Percentiles rank a stretch among this genome's conserved stretches.
Conservation (phyloP, 495 filamentous ascomycete genomes). For the Talaromyces liani region DNA sequence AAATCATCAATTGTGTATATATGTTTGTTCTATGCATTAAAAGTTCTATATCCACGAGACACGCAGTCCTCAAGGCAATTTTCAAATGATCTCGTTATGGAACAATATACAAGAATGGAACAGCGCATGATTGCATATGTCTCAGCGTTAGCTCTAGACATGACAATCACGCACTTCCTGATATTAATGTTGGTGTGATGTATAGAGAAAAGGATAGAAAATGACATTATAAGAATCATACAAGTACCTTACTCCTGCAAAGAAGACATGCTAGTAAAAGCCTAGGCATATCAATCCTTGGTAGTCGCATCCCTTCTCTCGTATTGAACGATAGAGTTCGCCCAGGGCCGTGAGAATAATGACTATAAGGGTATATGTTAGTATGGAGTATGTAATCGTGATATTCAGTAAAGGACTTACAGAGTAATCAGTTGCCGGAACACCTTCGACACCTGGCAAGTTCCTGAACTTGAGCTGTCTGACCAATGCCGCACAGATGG, state of each 20-base stretch:
- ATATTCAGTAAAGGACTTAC: constrained; percentile 34
- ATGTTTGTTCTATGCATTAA: background rate
- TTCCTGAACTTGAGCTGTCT: constrained; percentile 69
- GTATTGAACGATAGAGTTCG: constrained; percentile 33
- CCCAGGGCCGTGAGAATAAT: constrained; percentile 44
- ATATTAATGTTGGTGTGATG: background rate
- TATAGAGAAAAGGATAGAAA: background rate
- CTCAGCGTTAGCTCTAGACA: background rate
- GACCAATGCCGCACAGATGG: constrained; percentile 75
- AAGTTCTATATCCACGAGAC: background rate
- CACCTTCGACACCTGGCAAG: constrained; percentile 54
- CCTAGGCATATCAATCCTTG: constrained; percentile 1
- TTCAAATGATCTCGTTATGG: background rate
- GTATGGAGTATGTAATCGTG: background rate
- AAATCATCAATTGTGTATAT: background rate
- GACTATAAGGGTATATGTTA: constrained; percentile 19
- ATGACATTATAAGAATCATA: constrained; percentile 7
- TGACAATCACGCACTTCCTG: background rate
- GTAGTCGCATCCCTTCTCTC: constrained; percentile 20
- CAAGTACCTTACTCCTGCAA: constrained; percentile 10
- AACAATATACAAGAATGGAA: constrained; percentile 6
- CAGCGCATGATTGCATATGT: background rate
- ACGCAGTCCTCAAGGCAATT: background rate
- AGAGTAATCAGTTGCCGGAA: constrained; percentile 81
- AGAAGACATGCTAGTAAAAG: background rate